phyloP scores from a whole-genome alignment of 257 asterid species.

The Dorcoceras hygrometricum region DNA sequence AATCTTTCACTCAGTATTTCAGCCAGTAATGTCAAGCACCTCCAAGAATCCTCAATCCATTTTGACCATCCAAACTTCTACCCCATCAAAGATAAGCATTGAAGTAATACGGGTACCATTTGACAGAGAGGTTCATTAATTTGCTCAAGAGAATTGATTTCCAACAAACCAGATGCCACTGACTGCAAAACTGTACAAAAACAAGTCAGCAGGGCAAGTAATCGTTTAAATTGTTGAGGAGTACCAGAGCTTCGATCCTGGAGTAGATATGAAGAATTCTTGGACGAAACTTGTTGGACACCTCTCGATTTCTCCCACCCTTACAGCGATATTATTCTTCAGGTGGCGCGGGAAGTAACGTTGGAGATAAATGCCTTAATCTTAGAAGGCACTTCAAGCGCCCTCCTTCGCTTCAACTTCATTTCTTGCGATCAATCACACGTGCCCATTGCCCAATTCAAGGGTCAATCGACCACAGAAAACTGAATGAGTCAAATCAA shows the following conservation, averaged over 20 bases:
- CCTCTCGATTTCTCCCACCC: too few species aligned
- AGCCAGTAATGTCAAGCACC: conserved; percentile 96
- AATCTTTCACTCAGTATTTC: conserved; percentile 86
- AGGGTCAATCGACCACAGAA: too few species aligned
- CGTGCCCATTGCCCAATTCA: too few species aligned
- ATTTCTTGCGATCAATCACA: too few species aligned
- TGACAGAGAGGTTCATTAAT: conserved; percentile 75
- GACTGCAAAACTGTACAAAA: conserved; percentile 93
- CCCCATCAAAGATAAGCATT: conserved; percentile 81
- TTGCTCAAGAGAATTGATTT: conserved; percentile 82
- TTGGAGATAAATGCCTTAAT: too few species aligned
- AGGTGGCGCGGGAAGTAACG: too few species aligned
- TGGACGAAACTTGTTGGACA: too few species aligned
- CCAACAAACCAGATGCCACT: conserved; percentile 95
- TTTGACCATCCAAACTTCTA: conserved; percentile 90
- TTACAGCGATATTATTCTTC: too few species aligned
- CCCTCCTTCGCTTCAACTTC: too few species aligned
- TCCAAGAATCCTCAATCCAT: conserved; percentile 98
- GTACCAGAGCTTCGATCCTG: conserved; percentile 86
- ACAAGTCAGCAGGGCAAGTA: conserved; percentile 72
- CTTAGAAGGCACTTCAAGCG: too few species aligned
- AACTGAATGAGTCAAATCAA: too few species aligned
- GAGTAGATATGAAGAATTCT: too few species aligned
- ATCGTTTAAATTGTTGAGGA: conserved; percentile 80
- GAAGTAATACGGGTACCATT: conserved; percentile 75